Base-by-base conservation (phyloP, 75 land plant species). In the Pseudotsuga menziesii region DNA sequence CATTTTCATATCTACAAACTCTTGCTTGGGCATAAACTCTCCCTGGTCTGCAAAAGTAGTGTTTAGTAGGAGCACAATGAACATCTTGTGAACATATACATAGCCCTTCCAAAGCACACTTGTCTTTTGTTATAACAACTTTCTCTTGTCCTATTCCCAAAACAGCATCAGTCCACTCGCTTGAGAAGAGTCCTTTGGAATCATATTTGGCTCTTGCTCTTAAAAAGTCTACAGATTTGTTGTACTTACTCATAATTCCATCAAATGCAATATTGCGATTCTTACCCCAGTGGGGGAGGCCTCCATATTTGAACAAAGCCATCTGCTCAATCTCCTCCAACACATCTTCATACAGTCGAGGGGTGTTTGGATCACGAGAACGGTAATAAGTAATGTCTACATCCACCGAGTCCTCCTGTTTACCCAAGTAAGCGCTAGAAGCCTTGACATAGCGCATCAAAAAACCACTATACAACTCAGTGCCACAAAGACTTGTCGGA, bases 231-330 rank as follows among this genome's bases (percentile, higher is more conserved):
- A 1, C 23, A 3, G 77, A 72, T 27, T 87, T 85, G 26, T 77
- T 78, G 58, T 90, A 91, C 79, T 87, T 91, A 8, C 61, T 23
- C 29, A 83, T 74, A 0, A 77, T 88, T 5, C 85, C 85, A 2
- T 76, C 66, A 57, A 92, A 94, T 15, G 89, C 92, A n/a, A 88
- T 48, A 60, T 88, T 86, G n/a, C 97, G 57, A 75, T 92, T 94
- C 82, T 94, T 94, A 5, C 92, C 97, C 97, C 97, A 94, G 32
- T 94, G 97, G 32, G 97, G 97, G 14, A 83, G 61, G 0, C 77
- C 94, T 12, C 83, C 88, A 58, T 94, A 90, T 79, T 94, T 94
- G 82, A 87, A 83, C 22, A 92, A 2, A 20, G 75, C 89, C 69
- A 94, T 83, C 78, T 94, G 94, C 76, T 91, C 97, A 0, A 94